Conservation (phyloP, 2,329 filamentous ascomycete species). For the Xylariaceae sp. region DNA sequence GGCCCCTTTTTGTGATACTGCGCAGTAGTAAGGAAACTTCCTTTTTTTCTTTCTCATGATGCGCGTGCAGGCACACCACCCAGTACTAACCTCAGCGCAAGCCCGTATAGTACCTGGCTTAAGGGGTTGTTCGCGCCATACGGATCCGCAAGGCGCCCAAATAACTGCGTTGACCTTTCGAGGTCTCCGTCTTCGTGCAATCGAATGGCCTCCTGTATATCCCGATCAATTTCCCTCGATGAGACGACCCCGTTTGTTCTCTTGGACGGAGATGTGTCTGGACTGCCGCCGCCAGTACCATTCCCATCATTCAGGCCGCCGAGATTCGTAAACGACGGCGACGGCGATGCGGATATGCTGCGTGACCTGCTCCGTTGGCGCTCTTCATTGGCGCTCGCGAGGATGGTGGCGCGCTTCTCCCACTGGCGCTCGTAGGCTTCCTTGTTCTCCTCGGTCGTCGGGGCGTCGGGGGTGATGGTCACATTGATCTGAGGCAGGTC, state of each 20-base stretch:
- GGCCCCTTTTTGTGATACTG: not conserved
- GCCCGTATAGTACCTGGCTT: conserved; percentile 93
- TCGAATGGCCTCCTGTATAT: conserved; percentile 94
- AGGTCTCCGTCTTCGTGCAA: conserved; percentile 87
- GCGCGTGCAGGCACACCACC: conserved; percentile 3
- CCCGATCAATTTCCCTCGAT: conserved; percentile 63
- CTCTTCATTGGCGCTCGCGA: conserved; percentile 69
- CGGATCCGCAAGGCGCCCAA: conserved; percentile 82
- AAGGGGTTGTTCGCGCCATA: conserved; percentile 88
- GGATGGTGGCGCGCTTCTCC: conserved; percentile 91
- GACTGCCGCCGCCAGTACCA: conserved; percentile 35
- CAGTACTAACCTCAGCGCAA: conserved; percentile 76
- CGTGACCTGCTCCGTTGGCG: conserved; percentile 48
- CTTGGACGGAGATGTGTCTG: conserved; percentile 10
- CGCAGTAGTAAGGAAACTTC: too few relatives aligned
- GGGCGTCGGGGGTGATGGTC: conserved; percentile 30
- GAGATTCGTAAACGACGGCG: conserved; percentile 38
- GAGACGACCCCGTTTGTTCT: conserved; percentile 46
- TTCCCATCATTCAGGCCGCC: conserved; percentile 23
- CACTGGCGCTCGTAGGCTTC: conserved; percentile 72
- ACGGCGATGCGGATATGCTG: conserved; percentile 28
- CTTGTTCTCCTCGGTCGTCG: conserved; percentile 23
- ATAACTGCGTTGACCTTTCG: conserved; percentile 80
- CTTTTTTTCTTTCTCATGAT: not conserved
- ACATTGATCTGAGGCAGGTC: conserved; percentile 77